phyloP scores from a whole-genome alignment of 805 yeast genomes.

The Nakazawaea holstii region DNA sequence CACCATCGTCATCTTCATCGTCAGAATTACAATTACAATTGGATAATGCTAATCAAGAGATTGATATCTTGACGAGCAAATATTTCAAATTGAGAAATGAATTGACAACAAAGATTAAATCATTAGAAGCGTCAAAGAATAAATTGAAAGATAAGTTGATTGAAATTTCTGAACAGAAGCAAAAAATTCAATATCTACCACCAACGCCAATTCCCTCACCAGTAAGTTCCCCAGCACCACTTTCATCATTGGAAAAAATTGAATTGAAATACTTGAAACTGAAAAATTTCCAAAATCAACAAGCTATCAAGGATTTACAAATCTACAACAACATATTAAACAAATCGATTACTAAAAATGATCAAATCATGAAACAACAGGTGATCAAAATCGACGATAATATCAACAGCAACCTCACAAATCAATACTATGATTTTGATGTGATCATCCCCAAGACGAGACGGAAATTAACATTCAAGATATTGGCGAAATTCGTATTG shows the following conservation, averaged over 20 bases:
- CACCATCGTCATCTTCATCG: not conserved
- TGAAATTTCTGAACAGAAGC: not conserved
- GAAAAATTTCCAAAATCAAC: not conserved
- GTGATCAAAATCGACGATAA: not conserved
- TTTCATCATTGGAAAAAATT: not conserved
- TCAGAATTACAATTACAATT: not conserved
- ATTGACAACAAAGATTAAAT: constrained; percentile 12
- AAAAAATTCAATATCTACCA: constrained; percentile 1
- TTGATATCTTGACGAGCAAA: constrained; percentile 10
- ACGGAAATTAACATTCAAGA: constrained; percentile 18
- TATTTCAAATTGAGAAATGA: constrained; percentile 10
- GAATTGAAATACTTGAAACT: constrained; percentile 1
- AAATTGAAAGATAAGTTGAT: constrained; percentile 6
- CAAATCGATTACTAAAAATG: not conserved
- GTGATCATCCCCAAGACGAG: constrained; percentile 1
- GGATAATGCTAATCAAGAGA: constrained; percentile 10
- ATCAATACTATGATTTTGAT: not conserved
- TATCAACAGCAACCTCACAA: not conserved
- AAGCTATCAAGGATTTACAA: constrained; percentile 7
- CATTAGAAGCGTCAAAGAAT: constrained; percentile 13
- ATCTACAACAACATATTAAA: constrained; percentile 1
- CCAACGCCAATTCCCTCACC: not conserved
- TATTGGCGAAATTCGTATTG: constrained; percentile 28
- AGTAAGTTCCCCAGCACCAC: not conserved
- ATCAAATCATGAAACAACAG: constrained; percentile 1